Conservation (phyloP, 2,329 filamentous ascomycete genomes). For the Trichoderma breve region DNA sequence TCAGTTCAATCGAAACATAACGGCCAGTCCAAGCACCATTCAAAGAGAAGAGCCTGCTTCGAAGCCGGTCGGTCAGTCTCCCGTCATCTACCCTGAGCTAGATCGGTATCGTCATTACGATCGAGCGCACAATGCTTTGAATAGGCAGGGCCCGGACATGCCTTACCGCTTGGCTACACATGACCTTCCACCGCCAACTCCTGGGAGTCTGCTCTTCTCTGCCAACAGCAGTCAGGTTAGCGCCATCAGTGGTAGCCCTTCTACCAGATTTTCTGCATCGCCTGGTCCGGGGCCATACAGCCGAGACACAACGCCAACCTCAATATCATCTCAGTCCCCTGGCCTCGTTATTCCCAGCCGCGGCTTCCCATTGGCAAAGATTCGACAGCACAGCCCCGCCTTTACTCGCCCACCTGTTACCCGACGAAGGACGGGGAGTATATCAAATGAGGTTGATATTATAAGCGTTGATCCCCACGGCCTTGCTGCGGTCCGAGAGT, state of each 20-base stretch:
- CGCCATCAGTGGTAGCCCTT: slow-evolving; percentile 67
- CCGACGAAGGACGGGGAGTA: slow-evolving; percentile 55
- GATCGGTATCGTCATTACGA: slow-evolving; percentile 57
- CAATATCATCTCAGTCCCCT: slow-evolving; percentile 72
- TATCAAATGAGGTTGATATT: slow-evolving; percentile 49
- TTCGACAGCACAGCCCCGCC: slow-evolving; percentile 55
- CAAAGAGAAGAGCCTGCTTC: slow-evolving; percentile 40
- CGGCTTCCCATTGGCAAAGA: slow-evolving; percentile 43
- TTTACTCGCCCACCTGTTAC: slow-evolving; percentile 60
- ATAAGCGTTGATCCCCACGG: slow-evolving; percentile 52
- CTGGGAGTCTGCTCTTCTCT: slow-evolving; percentile 53
- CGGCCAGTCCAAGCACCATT: slow-evolving; percentile 46
- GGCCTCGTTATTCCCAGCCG: slow-evolving; percentile 52
- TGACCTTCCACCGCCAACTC: slow-evolving; percentile 64
- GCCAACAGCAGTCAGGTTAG: slow-evolving; percentile 55
- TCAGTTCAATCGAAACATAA: slow-evolving; percentile 43
- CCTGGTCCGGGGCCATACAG: slow-evolving; percentile 69
- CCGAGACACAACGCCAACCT: slow-evolving; percentile 74
- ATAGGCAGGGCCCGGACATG: slow-evolving; percentile 42
- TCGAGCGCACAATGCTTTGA: slow-evolving; percentile 37
- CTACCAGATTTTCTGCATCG: slow-evolving; percentile 72
- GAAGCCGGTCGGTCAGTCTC: slow-evolving; percentile 39
- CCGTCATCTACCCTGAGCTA: slow-evolving; percentile 57
- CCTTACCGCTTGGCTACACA: slow-evolving; percentile 61
- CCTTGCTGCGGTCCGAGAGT: slow-evolving; percentile 66